Evolutionary conservation across 1,139 yeast genomes (phyloP).

Genomic region (Nakaseomyces uthaithaninus): DNA sequence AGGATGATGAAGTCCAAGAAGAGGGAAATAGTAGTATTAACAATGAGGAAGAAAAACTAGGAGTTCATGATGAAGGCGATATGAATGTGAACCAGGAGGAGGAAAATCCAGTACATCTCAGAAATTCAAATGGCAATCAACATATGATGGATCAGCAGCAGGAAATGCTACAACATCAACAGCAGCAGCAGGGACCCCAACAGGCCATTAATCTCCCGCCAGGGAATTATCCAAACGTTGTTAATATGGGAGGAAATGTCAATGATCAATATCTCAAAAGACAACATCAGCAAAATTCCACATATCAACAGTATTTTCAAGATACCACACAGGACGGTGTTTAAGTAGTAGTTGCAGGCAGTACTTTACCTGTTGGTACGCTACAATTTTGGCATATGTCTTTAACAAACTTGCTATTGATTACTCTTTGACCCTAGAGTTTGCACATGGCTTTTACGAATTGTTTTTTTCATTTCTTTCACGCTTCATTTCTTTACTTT

Average conservation of each 20-base stretch:
- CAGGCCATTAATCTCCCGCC: constrained; percentile 2
- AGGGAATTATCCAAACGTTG: background rate
- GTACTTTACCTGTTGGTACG: too few relatives aligned
- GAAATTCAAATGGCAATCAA: background rate
- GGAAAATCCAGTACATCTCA: background rate
- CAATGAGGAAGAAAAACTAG: background rate
- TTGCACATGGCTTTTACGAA: too few relatives aligned
- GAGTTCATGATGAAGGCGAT: background rate
- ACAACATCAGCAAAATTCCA: constrained; percentile 1
- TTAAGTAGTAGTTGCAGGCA: background rate
- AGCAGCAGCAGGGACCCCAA: background rate
- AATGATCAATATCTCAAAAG: constrained; percentile 1
- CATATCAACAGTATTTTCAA: constrained; percentile 6
- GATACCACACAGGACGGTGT: constrained; percentile 3
- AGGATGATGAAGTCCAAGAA: constrained; percentile 48
- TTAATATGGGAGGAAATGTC: background rate
- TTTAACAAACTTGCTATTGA: too few relatives aligned
- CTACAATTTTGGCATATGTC: too few relatives aligned
- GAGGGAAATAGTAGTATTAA: background rate
- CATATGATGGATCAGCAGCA: background rate
- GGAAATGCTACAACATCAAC: background rate
- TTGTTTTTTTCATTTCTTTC: too few relatives aligned
- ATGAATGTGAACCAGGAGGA: background rate
- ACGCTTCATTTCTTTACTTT: too few relatives aligned
- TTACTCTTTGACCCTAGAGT: too few relatives aligned